These are phyloP conservation scores for Cytospora leucostoma DNA, from an alignment of 2,329 filamentous ascomycete species.

Conservation along the genomic window DNA sequence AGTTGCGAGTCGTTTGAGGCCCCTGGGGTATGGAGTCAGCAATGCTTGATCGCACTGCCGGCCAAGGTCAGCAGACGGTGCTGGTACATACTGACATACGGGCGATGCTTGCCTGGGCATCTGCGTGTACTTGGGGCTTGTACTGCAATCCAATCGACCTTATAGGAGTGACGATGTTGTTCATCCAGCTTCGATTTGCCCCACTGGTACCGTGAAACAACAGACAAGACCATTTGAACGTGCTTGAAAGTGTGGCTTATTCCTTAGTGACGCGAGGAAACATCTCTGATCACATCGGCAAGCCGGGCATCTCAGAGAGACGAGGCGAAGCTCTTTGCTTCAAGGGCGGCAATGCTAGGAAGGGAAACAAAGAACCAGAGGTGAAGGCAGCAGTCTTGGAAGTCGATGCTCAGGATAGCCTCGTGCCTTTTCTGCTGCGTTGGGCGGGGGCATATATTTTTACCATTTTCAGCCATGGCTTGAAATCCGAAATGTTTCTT, in stretches of 20 bases:
- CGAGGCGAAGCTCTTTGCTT: background rate
- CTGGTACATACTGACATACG: background rate
- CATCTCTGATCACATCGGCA: background rate
- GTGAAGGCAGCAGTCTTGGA: background rate
- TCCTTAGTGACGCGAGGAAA: background rate
- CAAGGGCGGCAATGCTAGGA: background rate
- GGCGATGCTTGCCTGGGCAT: background rate
- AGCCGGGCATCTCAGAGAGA: background rate
- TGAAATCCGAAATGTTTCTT: background rate
- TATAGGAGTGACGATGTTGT: background rate
- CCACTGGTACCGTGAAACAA: background rate
- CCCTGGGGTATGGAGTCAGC: background rate
- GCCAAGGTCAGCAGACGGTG: background rate
- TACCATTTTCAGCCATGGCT: background rate
- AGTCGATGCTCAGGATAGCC: background rate
- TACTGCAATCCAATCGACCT: background rate
- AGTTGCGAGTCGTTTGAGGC: background rate
- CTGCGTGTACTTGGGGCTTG: background rate
- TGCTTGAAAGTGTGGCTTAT: background rate
- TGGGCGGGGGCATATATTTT: background rate
- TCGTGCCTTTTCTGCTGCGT: background rate
- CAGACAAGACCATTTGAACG: background rate
- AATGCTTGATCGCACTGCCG: background rate
- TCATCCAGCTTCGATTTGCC: background rate
- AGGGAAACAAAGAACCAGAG: background rate